phyloP scores from a whole-genome alignment of 2,329 filamentous ascomycete species.

The Pseudopyricularia javanii region DNA sequence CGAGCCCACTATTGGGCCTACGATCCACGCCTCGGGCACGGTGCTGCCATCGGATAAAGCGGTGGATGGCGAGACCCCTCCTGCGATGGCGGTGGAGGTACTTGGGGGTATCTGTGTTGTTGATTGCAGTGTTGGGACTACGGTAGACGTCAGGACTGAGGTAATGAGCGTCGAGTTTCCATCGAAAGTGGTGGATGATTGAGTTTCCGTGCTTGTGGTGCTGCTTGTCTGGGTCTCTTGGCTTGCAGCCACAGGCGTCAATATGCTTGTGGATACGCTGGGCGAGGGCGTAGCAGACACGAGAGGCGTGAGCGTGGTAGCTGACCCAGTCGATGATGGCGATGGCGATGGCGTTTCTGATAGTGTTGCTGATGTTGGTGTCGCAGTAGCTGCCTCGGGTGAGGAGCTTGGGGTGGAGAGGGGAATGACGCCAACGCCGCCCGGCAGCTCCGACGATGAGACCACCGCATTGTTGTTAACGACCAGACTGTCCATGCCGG shows the following conservation, averaged over 20 bases:
- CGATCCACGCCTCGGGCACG: constrained; percentile 16
- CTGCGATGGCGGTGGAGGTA: neutral
- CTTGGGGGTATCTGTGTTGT: neutral
- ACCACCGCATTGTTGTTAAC: constrained; percentile 3
- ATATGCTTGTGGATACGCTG: neutral
- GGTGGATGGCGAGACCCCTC: neutral
- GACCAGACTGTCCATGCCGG: constrained; percentile 5
- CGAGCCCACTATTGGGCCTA: constrained; percentile 19
- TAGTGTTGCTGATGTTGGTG: neutral
- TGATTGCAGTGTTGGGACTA: constrained; percentile 1
- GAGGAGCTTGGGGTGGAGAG: neutral
- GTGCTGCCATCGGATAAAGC: neutral
- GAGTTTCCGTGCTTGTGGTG: neutral
- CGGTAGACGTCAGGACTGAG: neutral
- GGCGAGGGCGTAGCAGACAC: neutral
- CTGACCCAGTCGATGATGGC: constrained; percentile 31
- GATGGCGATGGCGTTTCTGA: neutral
- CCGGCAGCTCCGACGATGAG: neutral
- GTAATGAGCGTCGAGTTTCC: neutral
- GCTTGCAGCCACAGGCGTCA: neutral
- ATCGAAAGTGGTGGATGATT: neutral
- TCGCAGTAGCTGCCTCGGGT: constrained; percentile 11
- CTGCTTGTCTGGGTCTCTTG: neutral
- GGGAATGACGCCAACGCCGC: neutral
- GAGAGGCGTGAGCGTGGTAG: constrained; percentile 18